These are phyloP conservation scores for Ceratobasidium sp. DNA, from an alignment of 1,284 basidiomycete species.

Conservation along the genomic window DNA sequence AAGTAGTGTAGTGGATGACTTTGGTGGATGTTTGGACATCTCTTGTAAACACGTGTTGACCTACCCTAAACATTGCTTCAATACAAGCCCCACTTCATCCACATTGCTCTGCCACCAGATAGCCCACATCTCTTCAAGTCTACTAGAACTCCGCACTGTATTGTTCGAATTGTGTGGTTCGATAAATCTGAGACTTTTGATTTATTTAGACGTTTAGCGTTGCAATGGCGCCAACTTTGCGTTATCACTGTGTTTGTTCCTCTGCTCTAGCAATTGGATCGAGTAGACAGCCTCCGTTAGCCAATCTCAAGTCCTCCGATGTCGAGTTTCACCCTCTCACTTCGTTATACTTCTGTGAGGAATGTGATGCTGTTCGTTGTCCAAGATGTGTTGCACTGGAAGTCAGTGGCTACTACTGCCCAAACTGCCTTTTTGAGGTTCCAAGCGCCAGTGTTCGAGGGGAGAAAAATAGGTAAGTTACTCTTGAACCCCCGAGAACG, in stretches of 20 bases:
- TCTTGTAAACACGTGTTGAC: slow-evolving; percentile 26
- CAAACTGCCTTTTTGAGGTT: slow-evolving; percentile 99
- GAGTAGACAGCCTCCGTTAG: slow-evolving; percentile 10
- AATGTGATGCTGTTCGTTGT: slow-evolving; percentile 95
- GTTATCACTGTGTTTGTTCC: slow-evolving; percentile 34
- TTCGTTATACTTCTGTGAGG: slow-evolving; percentile 95
- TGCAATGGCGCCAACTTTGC: background rate
- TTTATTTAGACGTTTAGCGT: too few species aligned
- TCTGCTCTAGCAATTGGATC: background rate
- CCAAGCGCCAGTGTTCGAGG: slow-evolving; percentile 94
- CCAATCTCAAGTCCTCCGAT: slow-evolving; percentile 63
- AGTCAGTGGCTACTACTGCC: slow-evolving; percentile 97
- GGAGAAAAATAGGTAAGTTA: slow-evolving; percentile 88
- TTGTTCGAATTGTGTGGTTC: too few species aligned
- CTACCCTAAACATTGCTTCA: slow-evolving; percentile 28
- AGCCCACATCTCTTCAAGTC: background rate
- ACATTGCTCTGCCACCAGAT: background rate
- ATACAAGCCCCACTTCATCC: background rate
- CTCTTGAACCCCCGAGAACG: background rate
- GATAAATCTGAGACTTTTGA: too few species aligned
- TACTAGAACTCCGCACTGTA: too few species aligned
- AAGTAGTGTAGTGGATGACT: background rate
- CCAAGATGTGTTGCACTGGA: slow-evolving; percentile 91
- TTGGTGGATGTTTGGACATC: slow-evolving; percentile 5
- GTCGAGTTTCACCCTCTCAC: slow-evolving; percentile 84